Evolutionary conservation across 2,329 filamentous ascomycete genomes (phyloP), one percentile per base, ranked within the genome.

Genomic region (Grosmannia huntii): DNA sequence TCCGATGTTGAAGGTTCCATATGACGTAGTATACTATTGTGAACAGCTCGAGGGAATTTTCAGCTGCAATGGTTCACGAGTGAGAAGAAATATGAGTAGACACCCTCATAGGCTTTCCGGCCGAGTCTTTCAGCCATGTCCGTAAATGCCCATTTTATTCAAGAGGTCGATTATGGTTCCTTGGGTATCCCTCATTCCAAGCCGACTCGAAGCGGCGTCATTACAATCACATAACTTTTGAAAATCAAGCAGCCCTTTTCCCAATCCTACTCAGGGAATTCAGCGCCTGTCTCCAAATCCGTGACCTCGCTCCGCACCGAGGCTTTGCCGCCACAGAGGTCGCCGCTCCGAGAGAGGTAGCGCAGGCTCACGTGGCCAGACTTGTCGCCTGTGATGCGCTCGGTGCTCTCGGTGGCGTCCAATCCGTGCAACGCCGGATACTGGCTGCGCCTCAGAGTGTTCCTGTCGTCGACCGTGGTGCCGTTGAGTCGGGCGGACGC

Each of bases 371-470:
- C 53, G 33, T 33, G 33, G 53, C 49, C 54, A 1, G 12, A 46
- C 25, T 55, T 31, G 16, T 44, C 46, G 23, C 38, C 56, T 10
- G 58, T 60, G n/a, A 62, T 62, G 31, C 52, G 57, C 57, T 62
- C 60, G 21, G 48, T 62, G 41, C 60, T 62, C 12, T 55, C 59
- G 41, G 56, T 53, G n/a, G 49, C 27, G 21, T 50, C 48, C 23
- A n/a, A 23, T 14, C 46, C 46, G 31, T 27, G 46, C n/a, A n/a
- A 3, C 10, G 44, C 36, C 7, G 23, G 31, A 19, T 19, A 12
- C 12, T 51, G 49, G 49, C 46, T 25, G 23, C 23, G 46, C 21
- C 46, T 12, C 5, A 10, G 41, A 5, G n/a, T 36, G 27, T 9
- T 21, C 5, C 41, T 36, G 7, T 33, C 23, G 5, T n/a, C 21